Evolutionary conservation across 106 monocot genomes (phyloP), one percentile per base, ranked within the genome.

Genomic region (Dendrobium chrysotoxum): DNA sequence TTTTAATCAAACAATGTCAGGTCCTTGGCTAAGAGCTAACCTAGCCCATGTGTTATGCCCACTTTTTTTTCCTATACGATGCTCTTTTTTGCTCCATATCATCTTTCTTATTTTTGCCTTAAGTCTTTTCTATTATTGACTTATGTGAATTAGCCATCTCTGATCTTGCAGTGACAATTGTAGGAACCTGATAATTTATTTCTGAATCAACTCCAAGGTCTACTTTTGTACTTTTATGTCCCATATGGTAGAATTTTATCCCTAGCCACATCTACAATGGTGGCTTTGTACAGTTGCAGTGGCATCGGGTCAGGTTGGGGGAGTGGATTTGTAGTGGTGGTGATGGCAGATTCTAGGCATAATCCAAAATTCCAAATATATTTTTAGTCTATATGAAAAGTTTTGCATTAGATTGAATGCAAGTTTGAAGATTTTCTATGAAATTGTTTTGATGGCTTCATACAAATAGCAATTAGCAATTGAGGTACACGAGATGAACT

Each of bases 401-500:
- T 61, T 61, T 23, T 61, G 61, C 23, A 23, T 61, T 11, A n/a
- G 20, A n/a, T 61, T 61, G 23, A 61, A 23, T 61, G 61, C n/a
- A 61, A n/a, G 5, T 61, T 61, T 6, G 21, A 23, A 50, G 23
- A 61, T 61, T 61, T 61, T 61, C n/a, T 61, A 8, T 61, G 61
- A 61, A 3, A 4, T 13, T 50, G 13, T 61, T 61, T 61, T 61
- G 61, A 61, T 61, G 61, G 61, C 61, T 61, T 25, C n/a, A 61
- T 61, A 23, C 61, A n/a, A 61, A 61, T 23, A 61, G n/a, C 61
- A 61, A 61, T 61, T 61, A 61, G 61, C n/a, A 61, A 61, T 23
- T 61, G 61, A 61, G 2, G 3, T 23, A n/a, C n/a, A 61, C 23
- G 23, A 61, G 23, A 4, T 61, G 21, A 61, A 61, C 23, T n/a